Percentiles rank a stretch among this genome's conserved stretches.
These are phyloP conservation scores for Pyrenophora teres DNA, from an alignment of 2,329 filamentous ascomycete genomes.

Conservation along the genomic window DNA sequence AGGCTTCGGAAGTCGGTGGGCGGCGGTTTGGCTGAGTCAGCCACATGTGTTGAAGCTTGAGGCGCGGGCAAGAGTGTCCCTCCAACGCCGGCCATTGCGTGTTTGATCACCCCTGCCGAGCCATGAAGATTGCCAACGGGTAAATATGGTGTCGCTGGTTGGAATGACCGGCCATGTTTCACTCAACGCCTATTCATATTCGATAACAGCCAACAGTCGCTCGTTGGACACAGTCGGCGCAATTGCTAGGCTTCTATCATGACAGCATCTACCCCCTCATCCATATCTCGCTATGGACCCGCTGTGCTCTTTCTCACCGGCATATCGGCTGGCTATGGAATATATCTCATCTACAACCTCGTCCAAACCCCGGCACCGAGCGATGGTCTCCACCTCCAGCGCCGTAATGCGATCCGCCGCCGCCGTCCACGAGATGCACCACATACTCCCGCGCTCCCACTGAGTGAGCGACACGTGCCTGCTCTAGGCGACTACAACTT, in stretches of 20 bases:
- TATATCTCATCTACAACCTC: conserved; percentile 62
- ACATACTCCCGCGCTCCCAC: conserved; percentile 18
- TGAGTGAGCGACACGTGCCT: conserved; percentile 26
- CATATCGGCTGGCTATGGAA: conserved; percentile 60
- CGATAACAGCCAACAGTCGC: not conserved
- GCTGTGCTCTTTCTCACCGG: conserved; percentile 61
- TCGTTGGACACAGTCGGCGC: not conserved
- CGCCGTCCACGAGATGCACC: conserved; percentile 32
- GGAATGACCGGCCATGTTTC: conserved; percentile 5
- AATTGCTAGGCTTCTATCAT: conserved; percentile 23
- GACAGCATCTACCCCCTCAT: conserved; percentile 39
- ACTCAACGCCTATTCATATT: conserved; percentile 6
- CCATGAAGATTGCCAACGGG: conserved; percentile 20
- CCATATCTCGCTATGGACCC: conserved; percentile 50
- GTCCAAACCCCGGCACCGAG: conserved; percentile 34
- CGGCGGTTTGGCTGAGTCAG: conserved; percentile 12
- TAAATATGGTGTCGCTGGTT: conserved; percentile 19
- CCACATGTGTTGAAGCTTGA: not conserved
- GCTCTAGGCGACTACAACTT: conserved; percentile 34
- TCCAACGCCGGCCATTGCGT: not conserved
- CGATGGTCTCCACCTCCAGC: conserved; percentile 53
- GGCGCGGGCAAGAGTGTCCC: not conserved
- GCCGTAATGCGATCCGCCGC: conserved; percentile 70
- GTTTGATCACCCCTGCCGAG: conserved; percentile 3
- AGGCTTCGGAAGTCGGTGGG: conserved; percentile 14